These are phyloP conservation scores for Trypanosoma conorhini DNA, from an alignment of 208 protist genomes.

Conservation along the genomic window DNA sequence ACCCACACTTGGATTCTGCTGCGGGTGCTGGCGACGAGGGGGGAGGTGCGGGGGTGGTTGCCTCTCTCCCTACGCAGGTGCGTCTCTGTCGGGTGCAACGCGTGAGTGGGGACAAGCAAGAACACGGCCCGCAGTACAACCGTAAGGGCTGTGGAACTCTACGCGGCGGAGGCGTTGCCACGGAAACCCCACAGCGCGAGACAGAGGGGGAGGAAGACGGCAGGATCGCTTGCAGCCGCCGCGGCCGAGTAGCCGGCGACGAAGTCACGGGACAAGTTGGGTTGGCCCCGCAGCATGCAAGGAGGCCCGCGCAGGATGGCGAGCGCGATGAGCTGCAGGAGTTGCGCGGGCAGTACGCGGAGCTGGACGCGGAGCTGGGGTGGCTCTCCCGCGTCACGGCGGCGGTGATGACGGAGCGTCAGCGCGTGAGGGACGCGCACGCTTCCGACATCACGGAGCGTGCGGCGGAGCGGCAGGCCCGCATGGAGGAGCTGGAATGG, in stretches of 20 bases:
- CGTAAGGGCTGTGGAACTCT: not conserved
- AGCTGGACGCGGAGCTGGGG: constrained; percentile 15
- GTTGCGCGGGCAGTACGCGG: constrained; percentile 12
- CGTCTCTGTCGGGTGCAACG: not conserved
- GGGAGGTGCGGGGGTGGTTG: not conserved
- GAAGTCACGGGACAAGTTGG: not conserved
- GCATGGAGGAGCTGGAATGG: not conserved
- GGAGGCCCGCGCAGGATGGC: not conserved
- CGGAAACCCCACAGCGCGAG: not conserved
- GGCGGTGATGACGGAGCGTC: not conserved
- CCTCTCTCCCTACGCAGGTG: not conserved
- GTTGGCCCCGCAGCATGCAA: not conserved
- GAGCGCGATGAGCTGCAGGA: not conserved
- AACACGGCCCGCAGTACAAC: not conserved
- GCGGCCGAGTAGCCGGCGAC: not conserved
- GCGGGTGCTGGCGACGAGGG: not conserved
- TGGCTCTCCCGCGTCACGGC: constrained; percentile 15
- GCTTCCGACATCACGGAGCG: not conserved
- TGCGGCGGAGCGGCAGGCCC: not conserved
- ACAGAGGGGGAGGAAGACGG: not conserved
- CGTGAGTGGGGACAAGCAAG: not conserved
- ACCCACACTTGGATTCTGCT: not conserved
- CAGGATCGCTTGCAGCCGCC: not conserved
- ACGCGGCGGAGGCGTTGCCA: not conserved
- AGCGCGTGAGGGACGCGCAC: not conserved